Conservation (phyloP, 2,329 filamentous ascomycete species). For the Cladosporium sp. region DNA sequence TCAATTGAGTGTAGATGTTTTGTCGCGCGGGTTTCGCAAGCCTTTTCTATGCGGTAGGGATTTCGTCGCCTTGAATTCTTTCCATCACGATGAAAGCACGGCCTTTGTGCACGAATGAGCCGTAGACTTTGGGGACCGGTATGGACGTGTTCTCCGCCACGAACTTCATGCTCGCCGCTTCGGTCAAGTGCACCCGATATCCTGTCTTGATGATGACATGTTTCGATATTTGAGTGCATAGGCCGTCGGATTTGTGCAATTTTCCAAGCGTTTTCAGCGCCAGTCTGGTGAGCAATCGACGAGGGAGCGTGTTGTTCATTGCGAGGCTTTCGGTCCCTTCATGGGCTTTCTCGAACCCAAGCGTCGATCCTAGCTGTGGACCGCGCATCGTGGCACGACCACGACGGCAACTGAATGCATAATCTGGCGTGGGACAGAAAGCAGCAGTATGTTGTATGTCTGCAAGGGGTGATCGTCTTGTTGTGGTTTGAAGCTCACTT, state of each 20-base stretch:
- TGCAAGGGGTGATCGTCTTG: too few species aligned
- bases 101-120: conserved; percentile 38
- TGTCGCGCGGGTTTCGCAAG: not conserved
- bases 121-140: conserved; percentile 44
- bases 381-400: too few species aligned
- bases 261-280: conserved; percentile 9
- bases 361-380: too few species aligned
- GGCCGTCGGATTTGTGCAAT: conserved; percentile 12
- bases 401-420: too few species aligned
- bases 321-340: not conserved
- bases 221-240: conserved; percentile 11
- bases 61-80: conserved; percentile 16
- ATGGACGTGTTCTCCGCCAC: conserved; percentile 40
- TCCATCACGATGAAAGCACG: conserved; percentile 46
- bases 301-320: conserved; percentile 7
- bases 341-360: not conserved
- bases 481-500: too few species aligned
- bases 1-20: conserved; percentile 10
- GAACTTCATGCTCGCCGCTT: conserved; percentile 40
- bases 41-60: conserved; percentile 4
- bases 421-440: too few species aligned
- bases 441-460: too few species aligned
- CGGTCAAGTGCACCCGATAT: conserved; percentile 15
- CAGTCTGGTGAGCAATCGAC: conserved; percentile 8
- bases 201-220: conserved; percentile 10